Evolutionary conservation across 306 rosid species (phyloP).

Genomic region (Castanospermum australe): DNA sequence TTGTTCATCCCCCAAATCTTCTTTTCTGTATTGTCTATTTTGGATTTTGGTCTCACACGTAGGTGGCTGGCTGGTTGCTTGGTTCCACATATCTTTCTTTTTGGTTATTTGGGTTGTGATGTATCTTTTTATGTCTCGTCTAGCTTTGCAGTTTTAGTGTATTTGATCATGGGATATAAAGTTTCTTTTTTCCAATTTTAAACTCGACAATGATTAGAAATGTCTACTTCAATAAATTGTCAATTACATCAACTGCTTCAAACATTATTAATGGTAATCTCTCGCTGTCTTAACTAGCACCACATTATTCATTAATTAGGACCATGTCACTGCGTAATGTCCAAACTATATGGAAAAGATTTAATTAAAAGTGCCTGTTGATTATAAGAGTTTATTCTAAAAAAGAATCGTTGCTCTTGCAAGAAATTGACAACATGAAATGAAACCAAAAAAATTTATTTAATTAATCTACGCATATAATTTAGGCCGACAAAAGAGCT

Average conservation of each 20-base stretch:
- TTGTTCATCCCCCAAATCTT: not conserved
- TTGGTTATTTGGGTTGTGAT: not conserved
- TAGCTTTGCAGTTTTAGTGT: not conserved
- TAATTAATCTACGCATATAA: too few relatives aligned
- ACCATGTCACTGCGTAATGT: not conserved
- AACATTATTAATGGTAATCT: not conserved
- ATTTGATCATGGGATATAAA: not conserved
- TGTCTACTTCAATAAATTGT: not conserved
- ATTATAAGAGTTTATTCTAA: too few relatives aligned
- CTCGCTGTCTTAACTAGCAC: not conserved
- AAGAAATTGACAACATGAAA: too few relatives aligned
- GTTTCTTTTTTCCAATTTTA: not conserved
- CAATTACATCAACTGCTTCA: not conserved
- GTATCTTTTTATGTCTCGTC: not conserved
- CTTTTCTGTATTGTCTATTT: not conserved
- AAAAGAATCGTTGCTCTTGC: too few relatives aligned
- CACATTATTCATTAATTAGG: not conserved
- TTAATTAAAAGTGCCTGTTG: too few relatives aligned
- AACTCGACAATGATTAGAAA: not conserved
- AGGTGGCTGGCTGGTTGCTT: constrained; percentile 18
- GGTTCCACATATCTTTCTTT: not conserved
- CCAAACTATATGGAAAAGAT: too few relatives aligned
- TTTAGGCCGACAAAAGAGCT: too few relatives aligned
- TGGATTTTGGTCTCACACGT: not conserved
- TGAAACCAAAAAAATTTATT: too few relatives aligned